Evolutionary conservation across 2,329 filamentous ascomycete species (phyloP), one percentile per base, ranked within the genome.

Genomic region (Fusarium sp.): DNA sequence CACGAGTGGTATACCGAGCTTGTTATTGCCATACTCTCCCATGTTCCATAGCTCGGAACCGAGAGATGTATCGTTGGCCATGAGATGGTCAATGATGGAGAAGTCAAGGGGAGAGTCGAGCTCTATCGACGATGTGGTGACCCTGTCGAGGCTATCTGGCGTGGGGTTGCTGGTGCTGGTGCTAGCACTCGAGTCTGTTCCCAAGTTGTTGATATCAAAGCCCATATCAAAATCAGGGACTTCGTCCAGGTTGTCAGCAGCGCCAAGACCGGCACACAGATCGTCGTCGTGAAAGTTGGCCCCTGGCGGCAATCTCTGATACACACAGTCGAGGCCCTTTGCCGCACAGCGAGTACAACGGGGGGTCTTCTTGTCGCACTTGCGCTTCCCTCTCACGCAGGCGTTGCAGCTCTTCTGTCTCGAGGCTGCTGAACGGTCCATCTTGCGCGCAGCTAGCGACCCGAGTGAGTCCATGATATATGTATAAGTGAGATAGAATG

Each of bases 331-430:
- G 59, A 83, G 79, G 24, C 81, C 80, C 77, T 83, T 85, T 73
- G 80, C 81, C 8, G 78, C 78, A 74, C 84, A 86, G 57, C 84
- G 83, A 28, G 81, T 81, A 75, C 84, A 86, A 50, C 78, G 77
- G 22, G 85, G 85, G 14, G 78, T 79, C 50, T 77, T 80, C 80
- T 86, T 86, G 75, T 86, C 84, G 77, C 85, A 86, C 66, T 84
- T 82, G 55, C 85, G 81, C 77, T 86, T 86, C 76, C 83, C 82
- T 59, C 81, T 81, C 54, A 86, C 85, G 72, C 85, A 86, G 59
- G 84, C 81, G 70, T 86, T 84, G 80, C 85, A 86, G 79, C 83
- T 86, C 81, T 85, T 86, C 73, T 86, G 85, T 66, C 84, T 79
- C 87, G 82, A 90, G 47, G 82, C 81, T 41, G 82, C 79, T 39